Evolutionary conservation across 108 stramenopile genomes (phyloP), one percentile per base, ranked within the genome.

Genomic region (Skeletonema tropicum): DNA sequence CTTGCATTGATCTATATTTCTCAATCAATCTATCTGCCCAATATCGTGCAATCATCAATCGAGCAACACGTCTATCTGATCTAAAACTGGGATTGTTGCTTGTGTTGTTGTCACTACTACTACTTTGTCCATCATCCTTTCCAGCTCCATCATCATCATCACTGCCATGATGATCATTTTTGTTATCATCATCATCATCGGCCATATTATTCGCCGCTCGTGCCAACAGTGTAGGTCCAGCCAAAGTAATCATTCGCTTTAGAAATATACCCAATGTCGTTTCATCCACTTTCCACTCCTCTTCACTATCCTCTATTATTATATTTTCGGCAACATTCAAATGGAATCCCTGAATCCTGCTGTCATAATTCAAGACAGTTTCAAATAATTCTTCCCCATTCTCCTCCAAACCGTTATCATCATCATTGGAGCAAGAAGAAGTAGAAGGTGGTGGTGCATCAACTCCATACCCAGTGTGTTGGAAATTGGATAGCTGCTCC

Each of bases 401-500:
- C 30, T 88, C 2, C 1, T 29, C 26, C 87, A 23, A 29, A 32
- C n/a, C n/a, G n/a, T n/a, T n/a, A n/a, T n/a, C n/a, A 5, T 55
- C 17, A 5, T 30, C 15, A 30, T 68, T 66, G 30, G 45, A 17
- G 49, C 66, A 36, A n/a, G n/a, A n/a, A n/a, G n/a, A n/a, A n/a
- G n/a, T n/a, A n/a, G n/a, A n/a, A n/a, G n/a, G n/a, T 25, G 33
- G 48, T 33, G 90, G 75, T 25, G 90, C 90, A 76, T 97, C 96
- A 2, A 68, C 48, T 2, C 80, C 83, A 71, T 91, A 94, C 6
- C 86, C 83, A 6, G 96, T 97, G 2, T 87, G 29, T 0, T 62
- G 12, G 70, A 97, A 97, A 70, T 93, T 82, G 7, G 89, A 90
- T 46, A 96, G 78, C 74, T 95, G 94, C 55, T 95, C 94, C 38